Conservation (phyloP, 2,329 filamentous ascomycete species). For the Pyrenophora tritici-repentis region DNA sequence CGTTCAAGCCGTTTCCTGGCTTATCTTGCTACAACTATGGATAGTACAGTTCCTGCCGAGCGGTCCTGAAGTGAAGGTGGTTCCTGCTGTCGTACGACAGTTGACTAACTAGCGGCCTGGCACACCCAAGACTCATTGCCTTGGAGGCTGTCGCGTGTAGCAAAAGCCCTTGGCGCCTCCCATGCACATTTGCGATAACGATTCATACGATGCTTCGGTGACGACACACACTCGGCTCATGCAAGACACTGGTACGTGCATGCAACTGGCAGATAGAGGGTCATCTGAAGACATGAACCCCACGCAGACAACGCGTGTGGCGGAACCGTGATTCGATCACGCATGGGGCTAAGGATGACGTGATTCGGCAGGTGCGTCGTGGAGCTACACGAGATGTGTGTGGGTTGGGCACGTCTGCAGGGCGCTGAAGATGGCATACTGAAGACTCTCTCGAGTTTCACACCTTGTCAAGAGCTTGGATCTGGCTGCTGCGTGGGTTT, state of each 20-base stretch:
- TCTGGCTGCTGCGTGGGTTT: not conserved
- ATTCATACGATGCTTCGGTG: not conserved
- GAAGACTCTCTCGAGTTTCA: too few relatives aligned
- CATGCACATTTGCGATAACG: not conserved
- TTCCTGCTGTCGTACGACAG: too few relatives aligned
- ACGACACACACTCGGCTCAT: not conserved
- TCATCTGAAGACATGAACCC: constrained; percentile 5
- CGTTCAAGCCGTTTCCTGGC: too few relatives aligned
- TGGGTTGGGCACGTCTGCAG: too few relatives aligned
- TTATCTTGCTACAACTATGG: too few relatives aligned
- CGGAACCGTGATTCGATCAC: constrained; percentile 10
- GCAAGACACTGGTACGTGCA: constrained; percentile 13
- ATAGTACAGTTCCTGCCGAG: too few relatives aligned
- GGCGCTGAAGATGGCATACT: too few relatives aligned
- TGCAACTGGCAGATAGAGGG: not conserved
- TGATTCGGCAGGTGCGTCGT: constrained; percentile 1
- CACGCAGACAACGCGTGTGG: constrained; percentile 1
- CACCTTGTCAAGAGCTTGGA: too few relatives aligned
- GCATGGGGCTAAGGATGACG: constrained; percentile 15
- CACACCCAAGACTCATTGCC: too few relatives aligned
- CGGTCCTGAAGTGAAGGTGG: too few relatives aligned
- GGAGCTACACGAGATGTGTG: not conserved
- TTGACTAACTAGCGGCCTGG: too few relatives aligned
- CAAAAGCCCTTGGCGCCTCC: not conserved
- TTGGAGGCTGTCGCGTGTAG: too few relatives aligned